Evolutionary conservation across 371 early-diverging fungal species (phyloP), one percentile per base, ranked within the genome.

Genomic region (Ordospora pajunii): DNA sequence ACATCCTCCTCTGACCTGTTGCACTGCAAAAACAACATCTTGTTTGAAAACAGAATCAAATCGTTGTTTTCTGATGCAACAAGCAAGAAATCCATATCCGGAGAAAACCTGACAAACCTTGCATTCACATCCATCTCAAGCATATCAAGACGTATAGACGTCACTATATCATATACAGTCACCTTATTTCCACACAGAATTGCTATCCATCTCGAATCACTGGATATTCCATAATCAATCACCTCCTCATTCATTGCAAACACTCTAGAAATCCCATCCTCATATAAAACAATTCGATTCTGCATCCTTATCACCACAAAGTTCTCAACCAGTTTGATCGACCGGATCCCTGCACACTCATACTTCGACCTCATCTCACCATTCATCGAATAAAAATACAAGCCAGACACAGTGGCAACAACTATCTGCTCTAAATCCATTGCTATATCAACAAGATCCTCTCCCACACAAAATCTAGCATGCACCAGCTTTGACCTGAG

Each of bases 71-170:
- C 27, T 19, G 73, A 45, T 9, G 64, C 65, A 49, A 50, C 49
- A 8, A 73, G 14, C 11, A 73, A 19, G 48, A 73, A 73, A n/a
- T 50, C 46, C 10, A 45, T 62, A 40, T 73, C 49, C 2, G 22
- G 43, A 51, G 58, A 50, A 64, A 73, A 73, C 51, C 73, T 73
- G 32, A 73, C 63, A 51, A 64, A 73, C 27, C 64, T 73, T 32
- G 40, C 42, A 19, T 51, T 42, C 4, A 4, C 23, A 50, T 64
- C 17, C 27, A 23, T 22, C 21, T 10, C 27, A 64, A 73, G 63
- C 27, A 46, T 32, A 43, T 73, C 73, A 23, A 73, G 32, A 8
- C n/a, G 49, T 0, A 48, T 48, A 27, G 22, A 45, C 48, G 50
- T 64, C 8, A 73, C 10, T 4, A 73, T 63, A 50, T 73, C 73